Evolutionary conservation across 2,329 filamentous ascomycete genomes (phyloP).

Genomic region (Aspergillus ochraceus): DNA sequence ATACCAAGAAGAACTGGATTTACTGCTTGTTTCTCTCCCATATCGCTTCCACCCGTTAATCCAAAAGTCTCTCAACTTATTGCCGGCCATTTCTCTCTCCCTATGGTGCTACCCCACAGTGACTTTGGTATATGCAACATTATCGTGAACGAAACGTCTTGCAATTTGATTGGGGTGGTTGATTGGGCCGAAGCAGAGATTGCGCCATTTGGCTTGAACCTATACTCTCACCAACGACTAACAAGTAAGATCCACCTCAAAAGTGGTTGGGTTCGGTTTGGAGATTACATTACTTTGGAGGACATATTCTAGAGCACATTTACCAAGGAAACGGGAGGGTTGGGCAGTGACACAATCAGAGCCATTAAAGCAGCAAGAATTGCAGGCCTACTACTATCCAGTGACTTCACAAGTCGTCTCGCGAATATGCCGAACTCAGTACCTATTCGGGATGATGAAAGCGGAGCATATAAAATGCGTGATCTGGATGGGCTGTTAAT

Average conservation of each 20-base stretch:
- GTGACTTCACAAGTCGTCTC: slow-evolving; percentile 43
- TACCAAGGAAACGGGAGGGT: slow-evolving; percentile 25
- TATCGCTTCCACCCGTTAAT: slow-evolving; percentile 36
- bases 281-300: slow-evolving; percentile 33
- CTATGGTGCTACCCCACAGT: slow-evolving; percentile 42
- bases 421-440: slow-evolving; percentile 35
- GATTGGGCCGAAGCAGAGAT: slow-evolving; percentile 46
- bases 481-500: slow-evolving; percentile 34
- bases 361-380: slow-evolving; percentile 35
- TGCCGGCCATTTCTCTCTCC: slow-evolving; percentile 39
- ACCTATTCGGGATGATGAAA: slow-evolving; percentile 40
- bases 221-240: slow-evolving; percentile 37
- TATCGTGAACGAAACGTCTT: slow-evolving; percentile 39
- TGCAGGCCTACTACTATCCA: slow-evolving; percentile 34
- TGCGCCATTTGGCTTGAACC: slow-evolving; percentile 43
- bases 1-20: slow-evolving; percentile 33
- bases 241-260: slow-evolving; percentile 38
- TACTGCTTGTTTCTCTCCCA: slow-evolving; percentile 36
- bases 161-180: slow-evolving; percentile 41
- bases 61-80: slow-evolving; percentile 28
- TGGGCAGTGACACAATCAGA: slow-evolving; percentile 25
- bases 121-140: slow-evolving; percentile 44
- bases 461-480: slow-evolving; percentile 41
- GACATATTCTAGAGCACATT: slow-evolving; percentile 38
- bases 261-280: slow-evolving; percentile 35